These are phyloP conservation scores for Drosera spatulata DNA, from an alignment of 179 eudicot genomes.

Conservation along the genomic window DNA sequence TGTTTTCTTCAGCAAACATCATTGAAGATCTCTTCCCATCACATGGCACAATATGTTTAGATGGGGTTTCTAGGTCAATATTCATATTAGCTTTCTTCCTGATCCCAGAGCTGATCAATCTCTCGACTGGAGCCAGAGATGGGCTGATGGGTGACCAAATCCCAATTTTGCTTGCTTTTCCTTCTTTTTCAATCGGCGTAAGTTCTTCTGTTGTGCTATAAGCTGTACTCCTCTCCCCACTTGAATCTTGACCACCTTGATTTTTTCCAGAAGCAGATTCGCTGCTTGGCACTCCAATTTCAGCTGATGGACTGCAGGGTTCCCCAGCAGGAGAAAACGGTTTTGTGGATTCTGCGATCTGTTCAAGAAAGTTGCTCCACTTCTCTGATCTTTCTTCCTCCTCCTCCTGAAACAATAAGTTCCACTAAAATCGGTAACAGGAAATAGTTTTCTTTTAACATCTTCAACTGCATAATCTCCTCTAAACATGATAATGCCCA, in stretches of 20 bases:
- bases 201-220: slow-evolving; percentile 19
- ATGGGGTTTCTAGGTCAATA: slow-evolving; percentile 7
- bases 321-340: slow-evolving; percentile 11
- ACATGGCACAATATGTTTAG: slow-evolving; percentile 16
- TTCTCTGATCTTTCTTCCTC: slow-evolving; percentile 65
- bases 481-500: not conserved
- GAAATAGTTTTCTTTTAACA: not conserved
- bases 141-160: slow-evolving; percentile 55
- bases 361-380: slow-evolving; percentile 68
- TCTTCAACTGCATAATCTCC: not conserved
- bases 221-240: slow-evolving; percentile 19
- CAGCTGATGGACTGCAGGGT: slow-evolving; percentile 18
- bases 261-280: slow-evolving; percentile 13
- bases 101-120: slow-evolving; percentile 44
- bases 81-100: slow-evolving; percentile 20
- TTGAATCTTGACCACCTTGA: slow-evolving; percentile 25
- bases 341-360: slow-evolving; percentile 26
- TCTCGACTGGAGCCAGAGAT: slow-evolving; percentile 40
- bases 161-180: slow-evolving; percentile 24
- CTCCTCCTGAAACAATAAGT: slow-evolving; percentile 49
- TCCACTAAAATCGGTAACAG: not conserved
- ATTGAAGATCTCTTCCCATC: slow-evolving; percentile 15
- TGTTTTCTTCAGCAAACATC: slow-evolving; percentile 19
- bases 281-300: slow-evolving; percentile 13
- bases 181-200: slow-evolving; percentile 15